phyloP scores from a whole-genome alignment of 176 grass and related monocot species.

The Melocanna baccifera region DNA sequence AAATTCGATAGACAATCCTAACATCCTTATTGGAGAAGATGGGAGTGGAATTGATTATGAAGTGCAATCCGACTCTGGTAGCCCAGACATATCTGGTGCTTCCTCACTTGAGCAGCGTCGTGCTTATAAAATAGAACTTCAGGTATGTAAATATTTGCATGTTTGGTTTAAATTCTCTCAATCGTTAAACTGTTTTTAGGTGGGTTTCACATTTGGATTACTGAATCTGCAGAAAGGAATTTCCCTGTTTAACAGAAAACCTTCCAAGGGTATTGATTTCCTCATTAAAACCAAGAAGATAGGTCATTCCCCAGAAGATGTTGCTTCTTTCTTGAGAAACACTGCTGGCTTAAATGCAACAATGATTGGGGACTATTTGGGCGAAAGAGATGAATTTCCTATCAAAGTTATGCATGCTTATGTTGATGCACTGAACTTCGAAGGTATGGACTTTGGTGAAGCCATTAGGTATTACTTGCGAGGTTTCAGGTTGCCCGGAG shows the following conservation, averaged over 20 bases:
- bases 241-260: conserved; percentile 91
- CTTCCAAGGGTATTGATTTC: conserved; percentile 93
- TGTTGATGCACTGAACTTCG: conserved; percentile 87
- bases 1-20: conserved; percentile 63
- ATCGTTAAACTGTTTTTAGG: not conserved
- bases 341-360: conserved; percentile 80
- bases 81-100: conserved; percentile 65
- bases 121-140: conserved; percentile 88
- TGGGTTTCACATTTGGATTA: conserved; percentile 13
- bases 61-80: conserved; percentile 47
- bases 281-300: conserved; percentile 85
- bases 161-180: conserved; percentile 17
- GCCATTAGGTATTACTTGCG: conserved; percentile 86
- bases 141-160: conserved; percentile 56
- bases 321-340: conserved; percentile 83
- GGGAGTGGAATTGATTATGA: conserved; percentile 75
- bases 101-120: conserved; percentile 80
- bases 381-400: conserved; percentile 93
- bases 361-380: conserved; percentile 96
- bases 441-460: conserved; percentile 92
- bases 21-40: conserved; percentile 75
- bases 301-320: conserved; percentile 68
- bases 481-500: conserved; percentile 93
- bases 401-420: conserved; percentile 99
- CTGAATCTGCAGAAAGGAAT: conserved; percentile 82